Percentiles rank a stretch among this genome's conserved stretches.
phyloP scores from a whole-genome alignment of 106 monocot species.

The Posidonia australis region DNA sequence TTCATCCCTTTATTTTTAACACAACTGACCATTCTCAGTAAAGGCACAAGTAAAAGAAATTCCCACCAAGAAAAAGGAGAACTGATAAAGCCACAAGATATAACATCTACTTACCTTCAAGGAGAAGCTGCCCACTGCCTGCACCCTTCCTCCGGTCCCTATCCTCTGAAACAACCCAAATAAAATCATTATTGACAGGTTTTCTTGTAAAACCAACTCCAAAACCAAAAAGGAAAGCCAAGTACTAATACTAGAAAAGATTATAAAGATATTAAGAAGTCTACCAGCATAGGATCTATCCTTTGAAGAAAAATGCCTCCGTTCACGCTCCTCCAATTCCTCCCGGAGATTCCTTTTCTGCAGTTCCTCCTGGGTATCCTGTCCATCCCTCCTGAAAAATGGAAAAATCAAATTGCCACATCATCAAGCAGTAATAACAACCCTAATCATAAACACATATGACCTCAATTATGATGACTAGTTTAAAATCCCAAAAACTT shows the following conservation, averaged over 20 bases:
- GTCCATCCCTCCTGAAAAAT: conserved; percentile 69
- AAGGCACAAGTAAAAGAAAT: neutral
- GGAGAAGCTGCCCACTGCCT: conserved; percentile 47
- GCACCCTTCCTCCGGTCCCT: conserved; percentile 74
- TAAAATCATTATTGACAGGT: neutral
- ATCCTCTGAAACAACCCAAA: conserved; percentile 41
- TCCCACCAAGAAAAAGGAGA: neutral
- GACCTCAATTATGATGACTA: neutral
- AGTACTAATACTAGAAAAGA: neutral
- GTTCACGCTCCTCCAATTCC: conserved; percentile 85
- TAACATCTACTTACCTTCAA: conserved; percentile 47
- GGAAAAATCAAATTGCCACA: neutral
- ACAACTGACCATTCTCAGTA: neutral
- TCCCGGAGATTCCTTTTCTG: conserved; percentile 86
- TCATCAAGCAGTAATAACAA: neutral
- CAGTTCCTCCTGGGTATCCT: conserved; percentile 83
- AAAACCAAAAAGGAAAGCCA: no score
- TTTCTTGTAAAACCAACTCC: neutral
- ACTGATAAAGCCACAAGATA: neutral
- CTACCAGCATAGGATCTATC: conserved; percentile 73
- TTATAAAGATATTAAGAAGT: neutral
- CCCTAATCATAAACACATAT: neutral
- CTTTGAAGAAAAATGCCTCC: conserved; percentile 76
- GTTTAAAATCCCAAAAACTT: neutral
- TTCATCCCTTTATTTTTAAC: conserved; percentile 29